Conservation (phyloP, 495 filamentous ascomycete genomes). For the Coniosporium apollinis region DNA sequence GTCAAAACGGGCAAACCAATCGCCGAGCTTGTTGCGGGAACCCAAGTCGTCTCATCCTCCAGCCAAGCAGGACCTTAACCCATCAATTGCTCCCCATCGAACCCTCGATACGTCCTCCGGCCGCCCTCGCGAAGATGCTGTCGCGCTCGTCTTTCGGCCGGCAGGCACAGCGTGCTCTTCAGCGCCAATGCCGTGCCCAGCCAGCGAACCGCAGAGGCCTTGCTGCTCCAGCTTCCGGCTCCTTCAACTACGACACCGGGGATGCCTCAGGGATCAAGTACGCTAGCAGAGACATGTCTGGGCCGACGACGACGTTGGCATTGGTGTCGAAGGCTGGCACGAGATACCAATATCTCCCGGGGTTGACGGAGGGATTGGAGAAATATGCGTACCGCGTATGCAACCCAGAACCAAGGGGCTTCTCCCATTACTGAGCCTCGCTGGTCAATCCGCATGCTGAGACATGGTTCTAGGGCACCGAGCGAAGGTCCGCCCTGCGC, state of each 20-base stretch:
- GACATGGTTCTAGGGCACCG: conserved; percentile 46
- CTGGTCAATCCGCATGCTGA: not conserved
- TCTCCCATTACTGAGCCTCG: not conserved
- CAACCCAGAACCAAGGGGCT: conserved; percentile 5
- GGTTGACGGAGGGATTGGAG: conserved; percentile 75
- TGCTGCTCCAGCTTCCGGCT: conserved; percentile 63
- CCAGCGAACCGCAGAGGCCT: conserved; percentile 51
- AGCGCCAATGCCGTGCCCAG: conserved; percentile 42
- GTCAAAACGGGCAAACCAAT: too few species aligned
- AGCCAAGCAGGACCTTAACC: too few species aligned
- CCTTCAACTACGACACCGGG: conserved; percentile 74
- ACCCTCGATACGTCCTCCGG: too few species aligned
- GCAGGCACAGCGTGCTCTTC: conserved; percentile 59
- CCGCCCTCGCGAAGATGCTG: conserved; percentile 52
- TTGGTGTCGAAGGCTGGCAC: conserved; percentile 86
- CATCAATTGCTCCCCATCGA: too few species aligned
- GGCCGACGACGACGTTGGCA: conserved; percentile 76
- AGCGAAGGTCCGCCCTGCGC: conserved; percentile 70
- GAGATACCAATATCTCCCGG: conserved; percentile 75
- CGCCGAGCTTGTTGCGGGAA: too few species aligned
- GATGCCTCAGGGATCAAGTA: conserved; percentile 79
- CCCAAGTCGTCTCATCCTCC: too few species aligned
- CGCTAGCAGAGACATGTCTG: conserved; percentile 70
- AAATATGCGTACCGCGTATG: conserved; percentile 92
- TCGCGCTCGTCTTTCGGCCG: conserved; percentile 64